Evolutionary conservation across 768 basidiomycete species (phyloP).

Genomic region (Ephemerocybe angulata): DNA sequence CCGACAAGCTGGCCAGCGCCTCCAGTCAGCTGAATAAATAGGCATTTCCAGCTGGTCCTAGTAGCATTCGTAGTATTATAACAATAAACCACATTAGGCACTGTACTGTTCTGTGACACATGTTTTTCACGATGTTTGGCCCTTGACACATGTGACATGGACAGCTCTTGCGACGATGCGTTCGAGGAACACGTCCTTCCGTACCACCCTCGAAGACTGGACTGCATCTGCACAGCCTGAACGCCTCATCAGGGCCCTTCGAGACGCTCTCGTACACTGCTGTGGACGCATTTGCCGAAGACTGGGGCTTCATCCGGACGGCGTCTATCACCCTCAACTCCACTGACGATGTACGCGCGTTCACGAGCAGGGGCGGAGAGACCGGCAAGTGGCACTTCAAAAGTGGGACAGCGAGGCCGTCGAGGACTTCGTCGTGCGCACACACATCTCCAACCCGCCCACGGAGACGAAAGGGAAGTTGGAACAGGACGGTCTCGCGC

Average conservation of each 20-base stretch:
- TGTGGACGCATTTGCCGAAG: slow-evolving; percentile 77
- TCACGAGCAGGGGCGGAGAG: slow-evolving; percentile 63
- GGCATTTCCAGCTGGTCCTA: too few relatives aligned
- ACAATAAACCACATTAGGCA: too few relatives aligned
- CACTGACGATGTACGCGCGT: slow-evolving; percentile 64
- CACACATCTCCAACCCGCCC: slow-evolving; percentile 50
- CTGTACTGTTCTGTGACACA: too few relatives aligned
- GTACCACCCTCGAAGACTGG: slow-evolving; percentile 82
- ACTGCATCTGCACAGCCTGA: slow-evolving; percentile 90
- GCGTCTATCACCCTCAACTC: slow-evolving; percentile 51
- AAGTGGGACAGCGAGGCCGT: slow-evolving; percentile 83
- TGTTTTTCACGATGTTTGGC: too few relatives aligned
- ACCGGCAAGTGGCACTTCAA: too few relatives aligned
- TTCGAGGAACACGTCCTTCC: slow-evolving; percentile 96
- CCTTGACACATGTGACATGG: too few relatives aligned
- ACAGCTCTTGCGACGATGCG: slow-evolving; percentile 94
- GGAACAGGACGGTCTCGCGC: background rate
- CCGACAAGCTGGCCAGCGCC: too few relatives aligned
- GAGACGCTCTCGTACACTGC: slow-evolving; percentile 60
- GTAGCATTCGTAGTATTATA: too few relatives aligned
- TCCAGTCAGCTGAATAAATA: too few relatives aligned
- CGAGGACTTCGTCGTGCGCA: slow-evolving; percentile 94
- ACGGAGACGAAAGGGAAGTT: slow-evolving; percentile 10
- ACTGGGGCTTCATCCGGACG: slow-evolving; percentile 92
- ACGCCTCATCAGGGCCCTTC: slow-evolving; percentile 64